Conservation (phyloP, 1,284 basidiomycete species). For the Mycena sp. region DNA sequence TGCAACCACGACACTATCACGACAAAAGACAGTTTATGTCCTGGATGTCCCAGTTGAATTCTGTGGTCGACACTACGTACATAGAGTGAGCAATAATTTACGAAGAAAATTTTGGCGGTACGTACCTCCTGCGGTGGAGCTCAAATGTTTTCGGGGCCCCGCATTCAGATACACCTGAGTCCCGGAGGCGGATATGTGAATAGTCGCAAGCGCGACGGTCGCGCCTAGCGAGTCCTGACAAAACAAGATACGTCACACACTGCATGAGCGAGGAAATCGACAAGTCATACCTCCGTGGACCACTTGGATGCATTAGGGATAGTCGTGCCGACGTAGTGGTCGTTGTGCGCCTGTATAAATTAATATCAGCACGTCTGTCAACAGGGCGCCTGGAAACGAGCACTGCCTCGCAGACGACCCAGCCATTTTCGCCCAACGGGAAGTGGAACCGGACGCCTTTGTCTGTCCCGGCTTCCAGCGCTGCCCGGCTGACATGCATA, state of each 20-base stretch:
- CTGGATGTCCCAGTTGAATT: conserved; percentile 29
- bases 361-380: not conserved
- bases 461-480: conserved; percentile 22
- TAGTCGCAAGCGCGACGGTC: conserved; percentile 25
- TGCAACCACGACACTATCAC: not conserved
- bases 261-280: not conserved
- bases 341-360: conserved; percentile 22
- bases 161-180: conserved; percentile 20
- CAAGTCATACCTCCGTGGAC: conserved; percentile 10
- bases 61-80: conserved; percentile 7
- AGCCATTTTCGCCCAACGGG: conserved; percentile 22
- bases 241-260: not conserved
- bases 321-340: conserved; percentile 28
- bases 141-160: conserved; percentile 18
- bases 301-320: conserved; percentile 18
- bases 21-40: conserved; percentile 25
- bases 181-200: conserved; percentile 18
- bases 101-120: not conserved
- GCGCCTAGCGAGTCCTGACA: conserved; percentile 15
- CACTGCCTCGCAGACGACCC: conserved; percentile 27
- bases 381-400: not conserved
- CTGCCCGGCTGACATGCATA: conserved; percentile 15
- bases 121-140: conserved; percentile 17
- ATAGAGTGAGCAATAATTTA: not conserved
- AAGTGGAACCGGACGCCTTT: conserved; percentile 31